Evolutionary conservation across 345 rosid species (phyloP).

Genomic region (Hibiscus tridactylites): DNA sequence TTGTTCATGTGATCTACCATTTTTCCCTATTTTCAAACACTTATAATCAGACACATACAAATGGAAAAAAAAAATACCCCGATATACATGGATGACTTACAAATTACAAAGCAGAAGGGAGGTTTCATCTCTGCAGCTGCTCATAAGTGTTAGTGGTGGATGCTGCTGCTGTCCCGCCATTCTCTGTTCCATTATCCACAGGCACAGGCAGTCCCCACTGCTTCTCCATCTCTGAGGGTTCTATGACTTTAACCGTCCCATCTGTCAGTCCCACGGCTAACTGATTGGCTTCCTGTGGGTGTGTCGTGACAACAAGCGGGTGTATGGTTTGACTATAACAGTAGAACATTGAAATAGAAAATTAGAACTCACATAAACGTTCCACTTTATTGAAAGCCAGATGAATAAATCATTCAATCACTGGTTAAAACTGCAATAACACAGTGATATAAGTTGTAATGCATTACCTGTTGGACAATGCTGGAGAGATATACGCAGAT

Average conservation of each 20-base stretch:
- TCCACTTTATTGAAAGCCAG: not conserved
- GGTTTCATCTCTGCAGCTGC: slow-evolving; percentile 38
- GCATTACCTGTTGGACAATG: too few species aligned
- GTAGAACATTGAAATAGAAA: not conserved
- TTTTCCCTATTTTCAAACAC: not conserved
- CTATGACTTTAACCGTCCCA: slow-evolving; percentile 54
- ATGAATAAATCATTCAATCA: too few species aligned
- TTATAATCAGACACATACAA: not conserved
- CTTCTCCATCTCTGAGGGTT: slow-evolving; percentile 47
- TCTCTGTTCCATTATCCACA: slow-evolving; percentile 37
- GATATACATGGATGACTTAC: slow-evolving; percentile 21
- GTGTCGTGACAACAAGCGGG: slow-evolving; percentile 55
- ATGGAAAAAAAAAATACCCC: not conserved
- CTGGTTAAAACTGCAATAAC: too few species aligned
- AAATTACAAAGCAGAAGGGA: not conserved
- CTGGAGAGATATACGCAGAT: slow-evolving; percentile 26
- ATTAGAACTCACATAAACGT: not conserved
- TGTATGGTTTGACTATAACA: slow-evolving; percentile 23
- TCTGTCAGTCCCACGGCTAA: slow-evolving; percentile 58
- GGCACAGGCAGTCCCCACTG: slow-evolving; percentile 46
- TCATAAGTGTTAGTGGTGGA: slow-evolving; percentile 35
- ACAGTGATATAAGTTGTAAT: too few species aligned
- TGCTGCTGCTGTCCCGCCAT: slow-evolving; percentile 34
- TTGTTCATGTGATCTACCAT: not conserved
- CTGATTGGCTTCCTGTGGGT: slow-evolving; percentile 66